These are phyloP conservation scores for Epichloe hybrida DNA, from an alignment of 2,329 filamentous ascomycete species.

Conservation along the genomic window DNA sequence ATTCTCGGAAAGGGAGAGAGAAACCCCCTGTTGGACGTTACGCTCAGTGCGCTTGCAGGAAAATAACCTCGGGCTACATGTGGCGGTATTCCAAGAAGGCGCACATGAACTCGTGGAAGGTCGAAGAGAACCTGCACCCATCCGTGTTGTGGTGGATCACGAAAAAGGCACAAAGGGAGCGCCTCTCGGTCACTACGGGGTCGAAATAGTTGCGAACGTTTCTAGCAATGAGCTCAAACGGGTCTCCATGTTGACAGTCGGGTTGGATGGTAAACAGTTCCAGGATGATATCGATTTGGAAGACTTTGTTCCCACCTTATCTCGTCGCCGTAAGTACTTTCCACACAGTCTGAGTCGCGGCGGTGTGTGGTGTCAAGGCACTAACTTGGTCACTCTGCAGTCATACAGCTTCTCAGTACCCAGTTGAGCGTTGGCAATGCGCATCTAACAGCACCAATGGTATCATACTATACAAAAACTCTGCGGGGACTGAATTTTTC, in stretches of 20 bases:
- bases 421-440: conserved; percentile 57
- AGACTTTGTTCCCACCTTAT: conserved; percentile 62
- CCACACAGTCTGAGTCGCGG: too few species aligned
- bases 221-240: conserved; percentile 37
- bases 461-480: conserved; percentile 67
- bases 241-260: conserved; percentile 39
- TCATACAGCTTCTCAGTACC: conserved; percentile 57
- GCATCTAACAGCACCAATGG: conserved; percentile 50
- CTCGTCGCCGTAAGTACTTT: conserved; percentile 51
- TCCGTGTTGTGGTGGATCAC: conserved; percentile 62
- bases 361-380: neutral
- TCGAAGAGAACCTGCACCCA: conserved; percentile 51
- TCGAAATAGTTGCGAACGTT: conserved; percentile 58
- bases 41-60: conserved; percentile 54
- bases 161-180: conserved; percentile 52
- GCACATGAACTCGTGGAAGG: conserved; percentile 48
- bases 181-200: conserved; percentile 51
- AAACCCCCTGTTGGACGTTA: conserved; percentile 70
- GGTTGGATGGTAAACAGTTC: conserved; percentile 56
- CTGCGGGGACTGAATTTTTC: conserved; percentile 52
- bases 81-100: conserved; percentile 60
- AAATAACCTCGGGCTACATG: conserved; percentile 43
- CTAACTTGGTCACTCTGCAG: conserved; percentile 27
- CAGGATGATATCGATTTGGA: conserved; percentile 60
- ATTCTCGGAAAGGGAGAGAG: conserved; percentile 71